Base-by-base conservation (phyloP, 2,329 filamentous ascomycete species). In the Pseudogymnoascus sp. region DNA sequence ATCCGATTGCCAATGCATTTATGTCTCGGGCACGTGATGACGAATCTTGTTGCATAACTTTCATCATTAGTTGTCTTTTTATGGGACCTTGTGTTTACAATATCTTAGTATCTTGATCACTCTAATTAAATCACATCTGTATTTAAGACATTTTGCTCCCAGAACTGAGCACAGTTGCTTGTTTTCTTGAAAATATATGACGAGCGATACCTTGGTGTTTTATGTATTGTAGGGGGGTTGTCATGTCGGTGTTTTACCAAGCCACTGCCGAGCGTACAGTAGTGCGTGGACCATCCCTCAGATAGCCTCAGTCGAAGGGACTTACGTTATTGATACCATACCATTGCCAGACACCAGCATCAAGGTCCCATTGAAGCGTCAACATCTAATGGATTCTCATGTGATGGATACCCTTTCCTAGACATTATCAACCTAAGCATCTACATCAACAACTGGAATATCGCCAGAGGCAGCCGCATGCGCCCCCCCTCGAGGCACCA, bases 401-500 rank as follows among this genome's bases (percentile, higher is more conserved):
- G 50, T 56, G 28, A 56, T 56, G 50, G 50, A 33, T 19, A 56
- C 11, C 50, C 14, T 56, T 56, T 56, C 16, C 4, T 56, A 56
- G 50, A 56, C 28, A 33, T 56, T 56, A 56, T 22, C 50, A 33
- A 33, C 50, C 50, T 56, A 56, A 33, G 28, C 28, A 33, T 56
- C 16, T 12, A 19, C 28, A 56, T 56, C 50, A 10, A 33, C 50
- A 33, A 56, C 28, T 33, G 50, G 35, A 60, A 40, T 26, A 60
- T 11, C 19, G 19, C 5, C 59, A 40, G 33, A 6, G 2, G 59
- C 33, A 41, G 38, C 59, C 35, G 35, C 59, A 60, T 41, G 59
- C 59, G 35, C 16, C 38, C 59, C 33, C 22, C 35, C 59, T 38
- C 59, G 59, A 60, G 59, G 59, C 66, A 69, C 59, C 60, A 73